Evolutionary conservation across 2,329 filamentous ascomycete genomes (phyloP).

Genomic region (Phaeosphaeriaceae sp.): DNA sequence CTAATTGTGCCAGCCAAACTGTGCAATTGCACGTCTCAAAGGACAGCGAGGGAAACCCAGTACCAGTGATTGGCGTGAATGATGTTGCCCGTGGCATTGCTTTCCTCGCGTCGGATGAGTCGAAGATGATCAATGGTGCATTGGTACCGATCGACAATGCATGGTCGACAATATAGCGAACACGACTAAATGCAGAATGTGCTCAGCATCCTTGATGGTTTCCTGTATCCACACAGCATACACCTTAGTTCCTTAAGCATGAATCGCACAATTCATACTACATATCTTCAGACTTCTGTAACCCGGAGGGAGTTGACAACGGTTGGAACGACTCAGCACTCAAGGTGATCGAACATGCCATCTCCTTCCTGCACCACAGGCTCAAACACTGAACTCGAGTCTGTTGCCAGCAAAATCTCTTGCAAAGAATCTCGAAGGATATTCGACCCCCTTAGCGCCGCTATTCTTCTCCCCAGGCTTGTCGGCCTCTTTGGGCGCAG

Average conservation of each 20-base stretch:
- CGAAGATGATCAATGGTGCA: conserved; percentile 35
- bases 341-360: background rate
- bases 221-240: background rate
- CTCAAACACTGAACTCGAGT: conserved; percentile 49
- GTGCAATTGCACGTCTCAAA: conserved; percentile 33
- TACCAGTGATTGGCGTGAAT: conserved; percentile 26
- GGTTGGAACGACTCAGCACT: background rate
- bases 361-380: background rate
- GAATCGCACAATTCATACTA: background rate
- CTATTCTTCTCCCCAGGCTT: conserved; percentile 58
- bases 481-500: conserved; percentile 64
- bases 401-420: conserved; percentile 54
- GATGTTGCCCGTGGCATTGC: conserved; percentile 36
- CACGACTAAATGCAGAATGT: background rate
- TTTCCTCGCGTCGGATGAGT: conserved; percentile 34
- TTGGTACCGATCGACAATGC: conserved; percentile 37
- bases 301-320: background rate
- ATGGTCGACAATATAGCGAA: conserved; percentile 35
- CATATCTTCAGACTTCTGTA: background rate
- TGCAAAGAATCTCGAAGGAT: conserved; percentile 69
- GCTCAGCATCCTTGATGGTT: background rate
- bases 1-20: conserved; percentile 23
- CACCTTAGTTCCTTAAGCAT: background rate
- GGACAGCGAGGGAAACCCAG: conserved; percentile 29
- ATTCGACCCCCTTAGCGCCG: conserved; percentile 62